A percentile compares a stretch with the other conserved stretches of the same genome.
These are phyloP conservation scores for Starmerella vitae DNA, from an alignment of 805 yeast genomes.

Conservation along the genomic window DNA sequence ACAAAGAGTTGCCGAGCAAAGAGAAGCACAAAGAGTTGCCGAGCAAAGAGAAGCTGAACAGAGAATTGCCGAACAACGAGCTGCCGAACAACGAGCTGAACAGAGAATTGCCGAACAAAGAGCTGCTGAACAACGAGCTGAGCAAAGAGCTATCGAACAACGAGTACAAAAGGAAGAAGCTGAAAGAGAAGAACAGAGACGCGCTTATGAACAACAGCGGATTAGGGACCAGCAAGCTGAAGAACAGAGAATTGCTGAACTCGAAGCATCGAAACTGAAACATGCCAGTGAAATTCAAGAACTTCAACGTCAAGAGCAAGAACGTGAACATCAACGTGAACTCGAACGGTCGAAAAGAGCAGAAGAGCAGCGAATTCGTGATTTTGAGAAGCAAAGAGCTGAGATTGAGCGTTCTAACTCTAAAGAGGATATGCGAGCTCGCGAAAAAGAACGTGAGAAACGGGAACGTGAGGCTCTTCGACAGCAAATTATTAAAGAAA, in stretches of 20 bases:
- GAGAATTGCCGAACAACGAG: not conserved
- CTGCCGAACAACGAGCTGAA: not conserved
- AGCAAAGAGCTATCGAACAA: not conserved
- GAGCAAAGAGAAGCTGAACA: not conserved
- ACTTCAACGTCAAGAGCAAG: not conserved
- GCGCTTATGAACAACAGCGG: not conserved
- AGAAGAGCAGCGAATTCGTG: not conserved
- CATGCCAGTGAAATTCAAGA: not conserved
- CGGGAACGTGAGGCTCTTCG: not conserved
- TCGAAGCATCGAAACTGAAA: not conserved
- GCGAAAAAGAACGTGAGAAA: not conserved
- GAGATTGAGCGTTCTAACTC: too few species aligned
- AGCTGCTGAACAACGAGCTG: not conserved
- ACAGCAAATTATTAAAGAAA: not conserved
- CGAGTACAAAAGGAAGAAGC: not conserved
- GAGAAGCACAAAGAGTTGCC: not conserved
- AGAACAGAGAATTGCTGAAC: not conserved
- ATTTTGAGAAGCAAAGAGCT: too few species aligned
- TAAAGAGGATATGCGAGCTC: too few species aligned
- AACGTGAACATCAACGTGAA: too few species aligned
- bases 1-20: not conserved
- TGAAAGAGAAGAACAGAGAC: not conserved
- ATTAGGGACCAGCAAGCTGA: not conserved
- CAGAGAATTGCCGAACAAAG: not conserved
- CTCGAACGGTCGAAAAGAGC: not conserved